Conservation (phyloP, 2,329 filamentous ascomycete species). For the Clarireedia hainanense region DNA sequence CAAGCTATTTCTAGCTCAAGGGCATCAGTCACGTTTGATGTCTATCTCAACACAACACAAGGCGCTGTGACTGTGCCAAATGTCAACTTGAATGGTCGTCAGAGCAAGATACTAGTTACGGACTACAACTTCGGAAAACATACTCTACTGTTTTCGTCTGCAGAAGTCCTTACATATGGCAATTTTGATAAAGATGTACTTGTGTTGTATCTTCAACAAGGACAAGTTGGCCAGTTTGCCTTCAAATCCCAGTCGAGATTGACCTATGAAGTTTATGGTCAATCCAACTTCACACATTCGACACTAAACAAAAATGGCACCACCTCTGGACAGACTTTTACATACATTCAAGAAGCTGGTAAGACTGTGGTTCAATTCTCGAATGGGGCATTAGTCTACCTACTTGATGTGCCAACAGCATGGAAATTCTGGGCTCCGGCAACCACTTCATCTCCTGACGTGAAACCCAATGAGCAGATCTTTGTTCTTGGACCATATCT, state of each 20-base stretch:
- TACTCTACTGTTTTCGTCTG: slow-evolving; percentile 42
- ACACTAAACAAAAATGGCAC: slow-evolving; percentile 24
- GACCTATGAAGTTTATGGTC: slow-evolving; percentile 35
- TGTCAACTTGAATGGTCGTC: slow-evolving; percentile 42
- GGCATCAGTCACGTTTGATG: slow-evolving; percentile 37
- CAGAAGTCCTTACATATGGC: slow-evolving; percentile 41
- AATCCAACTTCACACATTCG: slow-evolving; percentile 29
- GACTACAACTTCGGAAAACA: slow-evolving; percentile 42
- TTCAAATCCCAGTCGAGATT: slow-evolving; percentile 34
- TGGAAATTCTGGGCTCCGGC: slow-evolving; percentile 50
- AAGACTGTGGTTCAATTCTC: slow-evolving; percentile 38
- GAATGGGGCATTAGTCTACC: slow-evolving; percentile 41
- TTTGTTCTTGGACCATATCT: slow-evolving; percentile 38
- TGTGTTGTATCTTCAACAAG: slow-evolving; percentile 40
- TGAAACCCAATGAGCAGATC: slow-evolving; percentile 38
- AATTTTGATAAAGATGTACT: slow-evolving; percentile 39
- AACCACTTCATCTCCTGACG: slow-evolving; percentile 37
- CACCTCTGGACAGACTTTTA: slow-evolving; percentile 31
- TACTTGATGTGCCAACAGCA: slow-evolving; percentile 44
- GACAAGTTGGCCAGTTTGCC: slow-evolving; percentile 42
- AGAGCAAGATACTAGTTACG: slow-evolving; percentile 47
- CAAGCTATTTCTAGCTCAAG: slow-evolving; percentile 39
- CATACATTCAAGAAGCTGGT: slow-evolving; percentile 40
- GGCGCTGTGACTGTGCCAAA: slow-evolving; percentile 37
- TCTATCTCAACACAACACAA: slow-evolving; percentile 39